Evolutionary conservation across 768 basidiomycete genomes (phyloP).

Genomic region (Phaeolepiota aurea): DNA sequence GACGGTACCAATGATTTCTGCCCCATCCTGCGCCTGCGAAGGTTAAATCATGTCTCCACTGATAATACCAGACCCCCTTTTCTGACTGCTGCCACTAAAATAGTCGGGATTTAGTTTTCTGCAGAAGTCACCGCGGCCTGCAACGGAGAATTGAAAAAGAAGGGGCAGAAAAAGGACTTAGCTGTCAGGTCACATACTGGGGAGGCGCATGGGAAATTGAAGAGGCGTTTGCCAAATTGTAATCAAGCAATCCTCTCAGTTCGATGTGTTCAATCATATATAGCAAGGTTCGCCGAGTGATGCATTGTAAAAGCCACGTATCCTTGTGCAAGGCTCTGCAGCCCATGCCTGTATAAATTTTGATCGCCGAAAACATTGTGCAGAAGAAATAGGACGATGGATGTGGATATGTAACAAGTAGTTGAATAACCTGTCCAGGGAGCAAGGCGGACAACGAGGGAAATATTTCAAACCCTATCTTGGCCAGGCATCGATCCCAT

Average conservation of each 20-base stretch:
- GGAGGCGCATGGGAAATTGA: constrained; percentile 95
- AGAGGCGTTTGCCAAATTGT: constrained; percentile 55
- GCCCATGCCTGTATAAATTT: not conserved
- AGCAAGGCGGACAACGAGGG: not conserved
- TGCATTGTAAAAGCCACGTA: too few relatives aligned
- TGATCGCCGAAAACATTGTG: constrained; percentile 2
- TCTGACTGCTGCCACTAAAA: not conserved
- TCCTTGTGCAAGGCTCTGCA: not conserved
- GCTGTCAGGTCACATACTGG: constrained; percentile 77
- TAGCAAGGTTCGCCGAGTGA: too few relatives aligned
- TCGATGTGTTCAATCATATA: constrained; percentile 9
- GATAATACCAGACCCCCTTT: too few relatives aligned
- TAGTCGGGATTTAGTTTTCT: constrained; percentile 80
- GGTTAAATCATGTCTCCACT: constrained; percentile 36
- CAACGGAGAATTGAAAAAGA: constrained; percentile 72
- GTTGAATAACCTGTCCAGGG: not conserved
- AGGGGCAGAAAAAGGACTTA: constrained; percentile 54
- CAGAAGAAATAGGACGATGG: constrained; percentile 1
- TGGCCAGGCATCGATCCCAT: constrained; percentile 69
- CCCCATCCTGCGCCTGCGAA: constrained; percentile 73
- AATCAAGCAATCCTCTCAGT: constrained; percentile 7
- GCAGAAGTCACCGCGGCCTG: constrained; percentile 71
- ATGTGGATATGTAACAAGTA: not conserved
- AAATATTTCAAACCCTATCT: constrained; percentile 33
- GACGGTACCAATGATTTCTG: constrained; percentile 97